These are phyloP conservation scores for Aphanomyces invadans DNA, from an alignment of 352 stramenopile genomes.

Conservation along the genomic window DNA sequence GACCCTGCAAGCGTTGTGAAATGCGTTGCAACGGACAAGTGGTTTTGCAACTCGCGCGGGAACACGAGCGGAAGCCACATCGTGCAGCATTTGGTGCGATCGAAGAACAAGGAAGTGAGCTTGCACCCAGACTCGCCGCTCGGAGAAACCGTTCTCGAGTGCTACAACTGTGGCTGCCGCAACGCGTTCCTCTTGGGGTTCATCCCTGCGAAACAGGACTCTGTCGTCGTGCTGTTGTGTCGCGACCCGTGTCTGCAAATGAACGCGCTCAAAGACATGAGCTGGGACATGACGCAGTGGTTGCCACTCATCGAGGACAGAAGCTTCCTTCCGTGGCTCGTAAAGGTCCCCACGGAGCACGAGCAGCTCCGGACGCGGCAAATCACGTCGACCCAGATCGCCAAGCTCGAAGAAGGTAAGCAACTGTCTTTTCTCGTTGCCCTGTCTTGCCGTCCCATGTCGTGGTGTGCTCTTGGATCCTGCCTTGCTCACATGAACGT, in stretches of 20 bases:
- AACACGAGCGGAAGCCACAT: slow-evolving; percentile 94
- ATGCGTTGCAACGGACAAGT: slow-evolving; percentile 94
- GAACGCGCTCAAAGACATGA: slow-evolving; percentile 97
- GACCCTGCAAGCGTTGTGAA: slow-evolving; percentile 94
- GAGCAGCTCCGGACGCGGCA: slow-evolving; percentile 90
- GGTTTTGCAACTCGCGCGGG: slow-evolving; percentile 98
- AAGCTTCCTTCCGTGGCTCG: slow-evolving; percentile 95
- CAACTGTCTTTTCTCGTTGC: background rate
- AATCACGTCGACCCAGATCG: slow-evolving; percentile 88
- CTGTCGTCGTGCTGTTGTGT: slow-evolving; percentile 97
- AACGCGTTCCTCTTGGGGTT: slow-evolving; percentile 99
- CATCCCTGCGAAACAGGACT: slow-evolving; percentile 93
- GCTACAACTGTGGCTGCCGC: slow-evolving; percentile 98
- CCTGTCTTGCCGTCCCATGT: too few species aligned
- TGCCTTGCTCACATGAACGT: too few species aligned
- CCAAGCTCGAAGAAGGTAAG: slow-evolving; percentile 70
- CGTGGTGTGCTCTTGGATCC: too few species aligned
- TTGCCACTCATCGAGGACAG: slow-evolving; percentile 96
- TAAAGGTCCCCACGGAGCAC: slow-evolving; percentile 90
- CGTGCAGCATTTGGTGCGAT: slow-evolving; percentile 96
- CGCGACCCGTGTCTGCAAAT: slow-evolving; percentile 95
- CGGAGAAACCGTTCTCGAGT: slow-evolving; percentile 97
- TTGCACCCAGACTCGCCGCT: slow-evolving; percentile 94
- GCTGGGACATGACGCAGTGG: slow-evolving; percentile 98
- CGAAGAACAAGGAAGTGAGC: slow-evolving; percentile 85